These are phyloP conservation scores for Phytopythium oedochilum DNA, from an alignment of 352 stramenopile species.

Conservation along the genomic window DNA sequence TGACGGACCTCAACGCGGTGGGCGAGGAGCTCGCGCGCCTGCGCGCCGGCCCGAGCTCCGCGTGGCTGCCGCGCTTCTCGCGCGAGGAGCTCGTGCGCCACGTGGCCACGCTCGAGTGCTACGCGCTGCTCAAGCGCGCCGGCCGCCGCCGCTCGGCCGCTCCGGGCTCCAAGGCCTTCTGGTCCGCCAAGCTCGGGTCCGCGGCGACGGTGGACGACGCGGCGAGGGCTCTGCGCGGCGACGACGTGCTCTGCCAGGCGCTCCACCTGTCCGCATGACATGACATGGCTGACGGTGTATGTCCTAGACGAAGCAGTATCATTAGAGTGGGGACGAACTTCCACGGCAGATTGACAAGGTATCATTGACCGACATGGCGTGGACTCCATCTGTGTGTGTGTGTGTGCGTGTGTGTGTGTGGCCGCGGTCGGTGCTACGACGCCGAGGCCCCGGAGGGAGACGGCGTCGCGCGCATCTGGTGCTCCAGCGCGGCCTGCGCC, in stretches of 20 bases:
- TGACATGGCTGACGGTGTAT: background rate
- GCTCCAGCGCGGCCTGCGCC: conserved; percentile 59
- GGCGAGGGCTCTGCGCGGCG: conserved; percentile 32
- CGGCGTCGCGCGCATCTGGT: conserved; percentile 68
- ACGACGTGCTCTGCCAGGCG: conserved; percentile 36
- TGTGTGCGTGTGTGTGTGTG: too few relatives aligned
- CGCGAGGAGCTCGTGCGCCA: conserved; percentile 58
- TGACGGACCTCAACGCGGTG: conserved; percentile 37
- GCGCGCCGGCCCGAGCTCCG: conserved; percentile 24
- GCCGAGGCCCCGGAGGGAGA: background rate
- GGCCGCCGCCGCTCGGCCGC: background rate
- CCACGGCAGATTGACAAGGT: background rate
- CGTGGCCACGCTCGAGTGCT: conserved; percentile 64
- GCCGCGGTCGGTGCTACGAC: too few relatives aligned
- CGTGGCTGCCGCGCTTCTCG: conserved; percentile 54
- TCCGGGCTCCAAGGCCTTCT: conserved; percentile 21
- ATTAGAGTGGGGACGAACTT: background rate
- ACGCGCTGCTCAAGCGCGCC: conserved; percentile 49
- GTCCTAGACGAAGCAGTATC: background rate
- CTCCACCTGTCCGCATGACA: conserved; percentile 12
- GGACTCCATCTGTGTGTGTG: too few relatives aligned
- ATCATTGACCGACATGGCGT: background rate
- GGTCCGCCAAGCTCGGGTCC: conserved; percentile 41
- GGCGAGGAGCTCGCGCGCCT: conserved; percentile 43
- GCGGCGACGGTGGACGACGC: conserved; percentile 44